Conservation (phyloP, 78 protist species). For the Cavenderia fasciculata region DNA sequence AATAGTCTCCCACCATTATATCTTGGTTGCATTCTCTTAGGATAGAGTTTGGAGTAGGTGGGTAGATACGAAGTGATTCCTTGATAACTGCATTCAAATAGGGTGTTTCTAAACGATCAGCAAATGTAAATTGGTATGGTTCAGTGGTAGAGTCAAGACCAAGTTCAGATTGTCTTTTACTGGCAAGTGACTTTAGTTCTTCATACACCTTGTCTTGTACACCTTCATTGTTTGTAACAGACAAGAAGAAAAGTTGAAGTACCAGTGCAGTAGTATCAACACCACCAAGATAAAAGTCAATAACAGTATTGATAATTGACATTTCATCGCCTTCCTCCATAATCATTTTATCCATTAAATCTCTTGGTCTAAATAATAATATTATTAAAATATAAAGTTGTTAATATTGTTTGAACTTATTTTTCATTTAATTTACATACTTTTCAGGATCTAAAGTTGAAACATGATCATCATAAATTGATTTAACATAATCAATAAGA, state of each 20-base stretch:
- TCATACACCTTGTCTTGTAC: constrained; percentile 14
- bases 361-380: neutral
- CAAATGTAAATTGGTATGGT: no score
- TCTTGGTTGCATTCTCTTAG: no score
- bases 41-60: no score
- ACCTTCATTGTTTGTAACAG: neutral
- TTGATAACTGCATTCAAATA: constrained; percentile 24
- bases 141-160: no score
- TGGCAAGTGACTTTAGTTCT: no score
- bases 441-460: no score
- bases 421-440: no score
- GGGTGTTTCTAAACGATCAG: constrained; percentile 3
- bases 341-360: neutral
- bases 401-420: no score
- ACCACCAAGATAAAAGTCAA: constrained; percentile 15
- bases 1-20: constrained; percentile 3
- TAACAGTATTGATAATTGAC: neutral
- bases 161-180: no score
- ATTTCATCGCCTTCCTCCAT: neutral
- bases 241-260: neutral
- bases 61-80: no score
- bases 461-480: no score
- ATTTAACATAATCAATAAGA: no score
- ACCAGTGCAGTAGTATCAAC: neutral
- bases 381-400: neutral